Evolutionary conservation across 2,329 filamentous ascomycete species (phyloP).

Genomic region (Paecilomyces fulvus): DNA sequence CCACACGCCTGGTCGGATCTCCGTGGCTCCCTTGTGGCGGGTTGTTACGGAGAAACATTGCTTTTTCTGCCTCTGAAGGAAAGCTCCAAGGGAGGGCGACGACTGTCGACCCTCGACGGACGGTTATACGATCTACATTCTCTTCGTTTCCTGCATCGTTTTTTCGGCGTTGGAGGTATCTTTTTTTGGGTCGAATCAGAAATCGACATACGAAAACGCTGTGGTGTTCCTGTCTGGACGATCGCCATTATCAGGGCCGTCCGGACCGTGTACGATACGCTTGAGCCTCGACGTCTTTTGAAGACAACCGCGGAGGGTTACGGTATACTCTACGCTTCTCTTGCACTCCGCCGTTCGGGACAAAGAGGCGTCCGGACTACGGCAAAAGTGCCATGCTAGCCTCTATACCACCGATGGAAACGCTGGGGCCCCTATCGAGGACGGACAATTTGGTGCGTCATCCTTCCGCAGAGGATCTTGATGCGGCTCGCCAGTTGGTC

Average conservation of each 20-base stretch:
- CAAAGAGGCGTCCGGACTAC: not conserved
- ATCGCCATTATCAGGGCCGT: not conserved
- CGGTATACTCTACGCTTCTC: not conserved
- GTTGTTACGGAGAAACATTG: not conserved
- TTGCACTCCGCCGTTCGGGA: not conserved
- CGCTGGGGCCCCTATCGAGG: conserved; percentile 23
- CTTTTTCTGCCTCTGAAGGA: not conserved
- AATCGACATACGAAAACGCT: not conserved
- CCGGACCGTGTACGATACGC: not conserved
- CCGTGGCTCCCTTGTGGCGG: not conserved
- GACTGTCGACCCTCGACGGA: not conserved
- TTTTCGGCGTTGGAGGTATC: not conserved
- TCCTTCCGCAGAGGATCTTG: conserved; percentile 39
- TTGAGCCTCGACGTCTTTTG: not conserved
- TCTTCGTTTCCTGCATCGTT: not conserved
- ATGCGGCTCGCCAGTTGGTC: conserved; percentile 40
- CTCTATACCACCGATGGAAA: conserved; percentile 30
- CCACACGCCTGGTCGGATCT: not conserved
- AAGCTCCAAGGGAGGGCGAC: not conserved
- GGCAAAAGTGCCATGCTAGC: conserved; percentile 23
- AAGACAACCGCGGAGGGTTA: not conserved
- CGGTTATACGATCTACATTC: not conserved
- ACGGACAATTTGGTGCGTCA: conserved; percentile 29
- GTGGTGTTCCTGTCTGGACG: not conserved
- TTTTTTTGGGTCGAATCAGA: not conserved